These are phyloP conservation scores for Dioszegia aurantiaca DNA, from an alignment of 768 basidiomycete genomes.

Conservation along the genomic window DNA sequence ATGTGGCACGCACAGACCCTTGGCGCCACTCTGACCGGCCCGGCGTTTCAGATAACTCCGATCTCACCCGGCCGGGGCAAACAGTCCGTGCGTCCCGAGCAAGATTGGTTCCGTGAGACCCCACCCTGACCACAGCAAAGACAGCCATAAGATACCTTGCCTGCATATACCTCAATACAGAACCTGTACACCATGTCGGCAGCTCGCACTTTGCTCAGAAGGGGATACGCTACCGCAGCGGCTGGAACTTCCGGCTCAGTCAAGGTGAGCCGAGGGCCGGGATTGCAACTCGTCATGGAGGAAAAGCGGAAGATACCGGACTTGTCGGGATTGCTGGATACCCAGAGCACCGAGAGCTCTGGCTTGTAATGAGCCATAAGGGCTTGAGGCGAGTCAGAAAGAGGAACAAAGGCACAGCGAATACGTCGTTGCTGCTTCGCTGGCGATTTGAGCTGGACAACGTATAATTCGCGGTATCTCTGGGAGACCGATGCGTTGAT, in stretches of 20 bases:
- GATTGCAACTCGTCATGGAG: background rate
- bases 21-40: background rate
- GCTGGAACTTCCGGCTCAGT: constrained; percentile 21
- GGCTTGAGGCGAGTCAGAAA: too few relatives aligned
- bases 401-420: too few relatives aligned
- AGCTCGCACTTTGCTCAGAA: constrained; percentile 40
- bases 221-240: constrained; percentile 49
- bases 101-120: background rate
- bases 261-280: constrained; percentile 39
- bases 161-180: constrained; percentile 15
- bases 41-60: constrained; percentile 3
- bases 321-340: background rate
- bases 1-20: background rate
- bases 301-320: constrained; percentile 8
- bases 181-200: constrained; percentile 36
- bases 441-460: too few relatives aligned
- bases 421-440: too few relatives aligned
- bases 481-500: too few relatives aligned
- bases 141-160: background rate
- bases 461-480: too few relatives aligned
- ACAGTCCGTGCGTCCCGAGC: background rate
- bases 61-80: background rate
- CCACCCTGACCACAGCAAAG: background rate
- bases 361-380: too few relatives aligned
- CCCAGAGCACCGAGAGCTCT: background rate